Base-by-base conservation (phyloP, 208 protist genomes). In the Trypanosoma brucei region DNA sequence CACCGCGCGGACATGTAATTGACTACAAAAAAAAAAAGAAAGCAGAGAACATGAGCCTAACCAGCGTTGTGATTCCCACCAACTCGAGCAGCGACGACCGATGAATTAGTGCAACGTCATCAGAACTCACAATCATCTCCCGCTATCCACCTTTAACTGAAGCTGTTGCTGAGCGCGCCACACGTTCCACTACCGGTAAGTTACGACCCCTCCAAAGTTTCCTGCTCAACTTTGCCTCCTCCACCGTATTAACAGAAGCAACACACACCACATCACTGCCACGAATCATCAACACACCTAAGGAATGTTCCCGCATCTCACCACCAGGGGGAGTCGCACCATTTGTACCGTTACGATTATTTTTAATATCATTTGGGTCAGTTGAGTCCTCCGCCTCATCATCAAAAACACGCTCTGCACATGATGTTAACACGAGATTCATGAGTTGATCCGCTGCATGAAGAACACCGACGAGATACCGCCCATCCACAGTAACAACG, bases 361-460 rank as follows among this genome's bases (percentile, higher is more conserved):
- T 53, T 40, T 62, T 53, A 38, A 44, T 45, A 42, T 38, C 31
- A 38, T 57, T 59, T n/a, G 11, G 45, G 6, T 45, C 52, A 40
- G 8, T 61, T 4, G 50, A 51, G 2, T 74, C 68, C 6, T 40
- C 57, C 30, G 57, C 51, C 22, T 22, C 22, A 50, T 83, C 72
- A 59, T 80, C 81, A 13, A 76, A 73, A 8, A 79, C 49, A 36
- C 84, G 84, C 72, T 94, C 83, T 3, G 81, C 70, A 50, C 82
- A 86, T 30, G 75, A 78, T 3, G 75, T 79, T 55, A 94, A 72
- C 0, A 94, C 83, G 31, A 94, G 14, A 62, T 94, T 94, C 8
- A 92, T 54, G 36, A 94, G 75, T 70, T 94, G 88, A 65, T 94
- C 88, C 0, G 83, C 83, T 13, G 78, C 65, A 56, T 92, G 83